Evolutionary conservation across 2,329 filamentous ascomycete genomes (phyloP), one percentile per base, ranked within the genome.

Genomic region (Blastomyces parvus): DNA sequence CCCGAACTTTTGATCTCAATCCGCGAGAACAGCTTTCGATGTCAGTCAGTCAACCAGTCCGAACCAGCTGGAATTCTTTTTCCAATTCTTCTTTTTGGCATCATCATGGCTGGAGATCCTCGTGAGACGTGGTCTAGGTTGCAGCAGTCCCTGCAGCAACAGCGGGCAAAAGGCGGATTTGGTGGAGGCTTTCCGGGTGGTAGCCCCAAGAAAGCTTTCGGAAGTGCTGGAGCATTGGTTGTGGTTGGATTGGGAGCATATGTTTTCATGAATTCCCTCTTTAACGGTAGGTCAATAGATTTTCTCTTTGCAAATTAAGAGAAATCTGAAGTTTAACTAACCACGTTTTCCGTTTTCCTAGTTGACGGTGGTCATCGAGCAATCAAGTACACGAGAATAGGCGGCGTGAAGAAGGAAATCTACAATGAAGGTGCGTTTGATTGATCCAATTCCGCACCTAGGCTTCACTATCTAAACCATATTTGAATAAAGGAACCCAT

Each of bases 331-430:
- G 59, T 5, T 59, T 70, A 63, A 67, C 68, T 67, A 62, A 63
- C 25, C 19, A 7, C 38, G 13, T 55, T 48, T 63, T 40, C 19
- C 53, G 36, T 64, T 62, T 66, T 9, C 60, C 48, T 65, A 86
- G 94, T 99, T 71, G 94, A 99, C 74, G 94, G 94, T 87, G 94
- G 94, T 80, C 94, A 97, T 79, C 88, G 94, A 74, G 94, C 94
- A 68, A 99, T 99, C 84, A 99, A 99, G 79, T 99, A 99, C 81
- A 91, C 88, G 71, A 88, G 92, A 76, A 73, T 96, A 78, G 90
- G 86, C 72, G 94, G 94, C 82, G 93, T 99, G 63, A 88, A 90
- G 83, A 92, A 92, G 80, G 91, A 97, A 74, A 99, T 99, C 77
- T 99, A 96, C 81, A 83, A 72, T 71, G 94, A 99, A 91, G 94